phyloP scores from a whole-genome alignment of 306 rosid genomes.

The Cucumis sativus region Cucumber_9930_V3 NC_026659.2:23777501-23778000 shows the following conservation, averaged over 20 bases:
- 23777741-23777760: neutral
- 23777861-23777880: conserved; percentile 90
- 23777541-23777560: conserved; percentile 8
- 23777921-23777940: conserved; percentile 92
- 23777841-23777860: conserved; percentile 97
- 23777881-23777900: conserved; percentile 92
- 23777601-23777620: neutral
- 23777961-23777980: conserved; percentile 71
- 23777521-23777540: conserved; percentile 15
- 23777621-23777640: neutral
- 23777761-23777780: neutral
- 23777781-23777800: neutral
- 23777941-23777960: conserved; percentile 85
- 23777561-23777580: neutral
- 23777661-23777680: neutral
- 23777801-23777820: neutral
- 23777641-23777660: neutral
- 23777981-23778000: conserved; percentile 64
- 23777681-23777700: neutral
- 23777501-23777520: conserved; percentile 87
- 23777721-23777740: neutral
- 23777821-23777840: neutral
- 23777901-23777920: conserved; percentile 94
- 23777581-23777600: neutral
- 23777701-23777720: neutral